phyloP scores from a whole-genome alignment of 129 eudicot species.

The Apium graveolens region DNA sequence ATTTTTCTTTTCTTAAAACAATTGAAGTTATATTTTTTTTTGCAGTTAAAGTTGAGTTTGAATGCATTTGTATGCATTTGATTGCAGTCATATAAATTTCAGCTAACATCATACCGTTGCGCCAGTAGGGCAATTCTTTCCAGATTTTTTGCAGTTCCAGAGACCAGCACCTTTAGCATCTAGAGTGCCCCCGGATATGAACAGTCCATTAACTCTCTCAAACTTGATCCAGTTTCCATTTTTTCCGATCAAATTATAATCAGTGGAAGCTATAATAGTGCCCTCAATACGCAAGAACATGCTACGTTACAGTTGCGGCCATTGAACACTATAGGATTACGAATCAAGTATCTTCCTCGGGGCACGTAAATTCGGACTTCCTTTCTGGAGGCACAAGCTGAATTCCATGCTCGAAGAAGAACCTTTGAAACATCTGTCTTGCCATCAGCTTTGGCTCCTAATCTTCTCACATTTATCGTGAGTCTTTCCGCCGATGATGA shows the following conservation, averaged over 20 bases:
- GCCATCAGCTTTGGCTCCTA: conserved; percentile 22
- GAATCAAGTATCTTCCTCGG: conserved; percentile 33
- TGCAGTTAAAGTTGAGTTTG: too few relatives aligned
- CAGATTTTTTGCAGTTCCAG: conserved; percentile 56
- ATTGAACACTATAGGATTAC: conserved; percentile 18
- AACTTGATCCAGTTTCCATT: conserved; percentile 47
- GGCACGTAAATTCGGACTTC: conserved; percentile 54
- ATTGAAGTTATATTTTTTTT: too few relatives aligned
- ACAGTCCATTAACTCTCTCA: conserved; percentile 41
- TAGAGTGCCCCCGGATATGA: conserved; percentile 47
- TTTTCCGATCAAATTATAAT: conserved; percentile 31
- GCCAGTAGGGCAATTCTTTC: conserved; percentile 51
- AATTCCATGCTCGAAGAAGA: conserved; percentile 16
- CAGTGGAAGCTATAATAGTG: conserved; percentile 53
- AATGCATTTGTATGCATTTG: too few relatives aligned
- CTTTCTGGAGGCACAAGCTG: conserved; percentile 20
- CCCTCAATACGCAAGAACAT: conserved; percentile 42
- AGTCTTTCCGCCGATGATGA: not conserved
- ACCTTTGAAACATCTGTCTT: conserved; percentile 16
- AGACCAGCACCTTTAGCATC: conserved; percentile 49
- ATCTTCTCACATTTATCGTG: conserved; percentile 7
- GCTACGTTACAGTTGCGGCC: conserved; percentile 42
- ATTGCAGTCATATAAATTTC: too few relatives aligned
- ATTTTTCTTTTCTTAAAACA: too few relatives aligned
- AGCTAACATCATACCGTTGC: conserved; percentile 32